These are phyloP conservation scores for Podospora australis DNA, from an alignment of 495 filamentous ascomycete species.

Conservation along the genomic window DNA sequence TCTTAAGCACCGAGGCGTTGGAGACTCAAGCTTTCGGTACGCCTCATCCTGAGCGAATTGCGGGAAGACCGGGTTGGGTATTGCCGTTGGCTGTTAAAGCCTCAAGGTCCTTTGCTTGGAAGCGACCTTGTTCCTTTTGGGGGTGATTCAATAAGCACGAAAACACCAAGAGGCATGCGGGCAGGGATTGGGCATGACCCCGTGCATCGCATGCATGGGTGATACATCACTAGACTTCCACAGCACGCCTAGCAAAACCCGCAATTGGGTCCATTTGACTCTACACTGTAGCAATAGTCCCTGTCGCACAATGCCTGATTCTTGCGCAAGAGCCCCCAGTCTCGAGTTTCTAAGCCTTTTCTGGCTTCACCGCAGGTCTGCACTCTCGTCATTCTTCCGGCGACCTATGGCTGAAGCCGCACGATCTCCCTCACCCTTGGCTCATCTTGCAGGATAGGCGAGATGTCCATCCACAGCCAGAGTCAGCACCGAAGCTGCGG, in stretches of 20 bases:
- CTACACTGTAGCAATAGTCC: neutral
- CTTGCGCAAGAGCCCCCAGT: too few species aligned
- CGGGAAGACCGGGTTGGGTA: neutral
- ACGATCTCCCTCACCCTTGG: too few species aligned
- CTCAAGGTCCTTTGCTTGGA: neutral
- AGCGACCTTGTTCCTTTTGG: neutral
- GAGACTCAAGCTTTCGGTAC: neutral
- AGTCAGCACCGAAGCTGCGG: too few species aligned
- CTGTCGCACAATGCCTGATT: neutral
- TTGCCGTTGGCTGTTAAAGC: neutral
- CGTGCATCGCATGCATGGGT: slow-evolving; percentile 15
- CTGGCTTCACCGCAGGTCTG: neutral
- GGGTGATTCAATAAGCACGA: slow-evolving; percentile 7
- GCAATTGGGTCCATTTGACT: too few species aligned
- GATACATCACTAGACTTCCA: slow-evolving; percentile 16
- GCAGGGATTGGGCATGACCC: slow-evolving; percentile 10
- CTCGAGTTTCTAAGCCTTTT: neutral
- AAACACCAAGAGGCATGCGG: slow-evolving; percentile 1
- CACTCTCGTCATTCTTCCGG: too few species aligned
- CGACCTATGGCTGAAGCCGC: too few species aligned
- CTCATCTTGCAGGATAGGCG: too few species aligned
- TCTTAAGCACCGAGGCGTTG: neutral
- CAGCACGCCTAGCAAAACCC: neutral
- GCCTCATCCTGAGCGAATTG: neutral
- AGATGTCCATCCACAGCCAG: too few species aligned